Conservation (phyloP, 2,329 filamentous ascomycete species). For the Knufia petricola region DNA sequence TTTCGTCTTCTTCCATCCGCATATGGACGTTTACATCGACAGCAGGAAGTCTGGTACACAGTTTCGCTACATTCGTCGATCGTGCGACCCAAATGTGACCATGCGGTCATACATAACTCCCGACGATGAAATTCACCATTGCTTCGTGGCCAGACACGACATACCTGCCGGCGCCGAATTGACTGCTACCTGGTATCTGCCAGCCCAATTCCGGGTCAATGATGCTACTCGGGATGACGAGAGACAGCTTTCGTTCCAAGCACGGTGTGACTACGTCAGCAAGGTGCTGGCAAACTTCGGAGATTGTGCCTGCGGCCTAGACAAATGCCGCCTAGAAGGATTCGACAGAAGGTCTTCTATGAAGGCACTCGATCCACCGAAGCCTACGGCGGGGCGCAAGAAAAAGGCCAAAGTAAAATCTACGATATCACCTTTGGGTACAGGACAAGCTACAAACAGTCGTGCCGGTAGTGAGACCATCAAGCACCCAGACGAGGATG, state of each 20-base stretch:
- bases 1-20: constrained; percentile 79
- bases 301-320: constrained; percentile 37
- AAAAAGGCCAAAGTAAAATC: constrained; percentile 39
- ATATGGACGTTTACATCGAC: constrained; percentile 85
- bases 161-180: constrained; percentile 51
- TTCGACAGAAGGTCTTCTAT: constrained; percentile 35
- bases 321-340: constrained; percentile 33
- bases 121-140: constrained; percentile 78
- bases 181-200: constrained; percentile 41
- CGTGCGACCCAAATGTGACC: constrained; percentile 80
- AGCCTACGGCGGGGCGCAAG: constrained; percentile 38
- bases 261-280: constrained; percentile 36
- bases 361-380: constrained; percentile 28
- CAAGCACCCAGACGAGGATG: constrained; percentile 44
- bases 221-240: constrained; percentile 15
- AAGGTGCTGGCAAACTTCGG: constrained; percentile 41
- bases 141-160: constrained; percentile 72
- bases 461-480: constrained; percentile 51
- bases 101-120: constrained; percentile 73
- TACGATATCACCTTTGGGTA: constrained; percentile 44
- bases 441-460: constrained; percentile 45
- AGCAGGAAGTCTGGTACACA: constrained; percentile 77
- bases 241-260: constrained; percentile 18
- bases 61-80: constrained; percentile 81
- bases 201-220: constrained; percentile 22